A percentile compares a stretch with the other conserved stretches of the same genome.
phyloP scores from a whole-genome alignment of 1,139 yeast species.

The Pneumocystis murina region DNA sequence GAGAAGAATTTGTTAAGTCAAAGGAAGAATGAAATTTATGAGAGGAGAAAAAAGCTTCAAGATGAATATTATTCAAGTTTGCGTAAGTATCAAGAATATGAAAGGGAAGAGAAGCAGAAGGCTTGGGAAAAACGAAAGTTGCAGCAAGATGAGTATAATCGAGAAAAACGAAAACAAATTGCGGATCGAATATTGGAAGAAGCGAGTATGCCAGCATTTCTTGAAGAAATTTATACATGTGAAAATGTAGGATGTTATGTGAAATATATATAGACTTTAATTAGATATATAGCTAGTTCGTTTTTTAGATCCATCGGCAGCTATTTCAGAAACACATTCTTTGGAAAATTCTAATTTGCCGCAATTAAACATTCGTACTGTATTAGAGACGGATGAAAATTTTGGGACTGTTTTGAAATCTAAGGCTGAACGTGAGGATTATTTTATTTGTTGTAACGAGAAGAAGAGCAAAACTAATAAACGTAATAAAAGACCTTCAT shows the following conservation, averaged over 20 bases:
- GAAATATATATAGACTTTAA: neutral
- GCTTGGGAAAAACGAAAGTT: slow-evolving; percentile 41
- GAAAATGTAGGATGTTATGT: slow-evolving; percentile 35
- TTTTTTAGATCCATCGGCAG: neutral
- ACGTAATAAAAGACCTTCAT: slow-evolving; percentile 24
- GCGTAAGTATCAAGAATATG: slow-evolving; percentile 52
- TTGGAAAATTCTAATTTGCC: slow-evolving; percentile 12
- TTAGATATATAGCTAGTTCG: neutral
- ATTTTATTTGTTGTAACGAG: slow-evolving; percentile 30
- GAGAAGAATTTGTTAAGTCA: slow-evolving; percentile 56
- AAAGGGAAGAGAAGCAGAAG: slow-evolving; percentile 43
- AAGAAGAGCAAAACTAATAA: slow-evolving; percentile 31
- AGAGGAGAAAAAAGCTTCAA: slow-evolving; percentile 48
- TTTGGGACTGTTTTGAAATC: slow-evolving; percentile 38
- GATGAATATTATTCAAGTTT: slow-evolving; percentile 49
- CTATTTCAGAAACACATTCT: neutral
- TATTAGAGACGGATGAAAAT: slow-evolving; percentile 23
- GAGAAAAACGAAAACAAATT: slow-evolving; percentile 28
- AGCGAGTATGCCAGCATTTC: slow-evolving; percentile 67
- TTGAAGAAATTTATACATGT: slow-evolving; percentile 56
- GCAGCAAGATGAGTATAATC: slow-evolving; percentile 30
- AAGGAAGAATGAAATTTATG: slow-evolving; percentile 54
- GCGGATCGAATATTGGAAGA: slow-evolving; percentile 53
- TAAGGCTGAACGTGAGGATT: slow-evolving; percentile 39
- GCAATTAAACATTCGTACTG: slow-evolving; percentile 22